Base-by-base conservation (phyloP, 2,329 filamentous ascomycete genomes). In the Sphaerulina musiva region DNA sequence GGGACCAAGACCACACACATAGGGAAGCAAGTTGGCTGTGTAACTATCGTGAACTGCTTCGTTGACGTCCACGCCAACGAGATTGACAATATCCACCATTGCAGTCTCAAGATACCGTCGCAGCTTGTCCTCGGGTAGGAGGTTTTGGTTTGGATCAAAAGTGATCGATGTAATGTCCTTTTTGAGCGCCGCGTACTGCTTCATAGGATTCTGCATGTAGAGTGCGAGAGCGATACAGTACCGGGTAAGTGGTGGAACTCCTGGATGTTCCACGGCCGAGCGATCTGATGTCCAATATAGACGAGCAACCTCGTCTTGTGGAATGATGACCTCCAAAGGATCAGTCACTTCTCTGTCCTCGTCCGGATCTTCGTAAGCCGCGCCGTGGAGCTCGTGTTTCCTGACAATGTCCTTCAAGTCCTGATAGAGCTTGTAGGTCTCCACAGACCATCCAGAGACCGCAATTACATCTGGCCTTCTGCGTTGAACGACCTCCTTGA, bases 11-110 rank as follows among this genome's bases (percentile, higher is more conserved):
- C 93, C 93, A 63, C 89, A 89, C 20, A 98, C 82, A 64, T 91
- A 98, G 3, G 91, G 91, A 38, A 98, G 78, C 1, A 98, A 79
- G 60, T 92, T 93, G 11, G 90, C 89, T 7, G 87, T 86, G 65
- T 93, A 89, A 1, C 83, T 69, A 69, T 96, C 89, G 41, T 78
- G 79, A 53, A 95, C 84, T 11, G 91, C 90, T 61, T 96, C 91
- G 64, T 96, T 95, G 67, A 98, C 86, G 65, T 97, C 89, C 38
- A 98, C 89, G 67, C 93, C 93, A 44, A 91, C 90, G 42, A 98
- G 82, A 69, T 98, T 98, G 63, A 98, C 93, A 80, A 95, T 95
- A 69, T 98, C 93, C 9, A 98, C 92, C 83, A 98, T 88, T 43
- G 92, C 89, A n/a, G 88, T 95, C 66, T 98, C 93, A 12, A 98